Evolutionary conservation across 192 early-diverging fungal species (phyloP).

Genomic region (Backusella parvicylindrica): DNA sequence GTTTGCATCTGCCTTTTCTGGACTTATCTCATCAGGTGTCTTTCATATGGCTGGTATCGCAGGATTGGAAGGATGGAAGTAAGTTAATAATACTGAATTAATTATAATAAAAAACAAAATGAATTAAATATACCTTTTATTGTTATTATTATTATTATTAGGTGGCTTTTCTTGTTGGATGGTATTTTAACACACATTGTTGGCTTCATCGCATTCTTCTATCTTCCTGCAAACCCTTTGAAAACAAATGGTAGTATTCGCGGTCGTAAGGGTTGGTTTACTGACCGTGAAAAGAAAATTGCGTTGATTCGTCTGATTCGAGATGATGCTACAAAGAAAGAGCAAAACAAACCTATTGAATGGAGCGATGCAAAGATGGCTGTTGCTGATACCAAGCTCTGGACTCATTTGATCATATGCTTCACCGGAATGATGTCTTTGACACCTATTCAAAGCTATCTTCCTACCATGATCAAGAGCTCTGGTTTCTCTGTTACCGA

Average conservation of each 20-base stretch:
- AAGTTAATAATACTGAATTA: no score
- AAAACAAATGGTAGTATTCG: constrained; percentile 17
- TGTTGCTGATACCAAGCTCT: constrained; percentile 15
- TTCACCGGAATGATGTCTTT: constrained; percentile 10
- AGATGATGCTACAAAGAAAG: constrained; percentile 55
- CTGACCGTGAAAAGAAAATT: constrained; percentile 52
- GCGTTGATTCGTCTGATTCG: constrained; percentile 57
- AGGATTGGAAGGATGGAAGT: constrained; percentile 59
- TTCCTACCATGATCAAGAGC: constrained; percentile 24
- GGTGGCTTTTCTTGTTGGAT: constrained; percentile 68
- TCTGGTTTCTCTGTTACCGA: constrained; percentile 21
- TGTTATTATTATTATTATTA: no score
- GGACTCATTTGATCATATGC: constrained; percentile 20
- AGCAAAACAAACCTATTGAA: constrained; percentile 23
- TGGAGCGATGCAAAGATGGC: constrained; percentile 19
- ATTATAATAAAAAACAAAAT: no score
- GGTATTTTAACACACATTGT: constrained; percentile 39
- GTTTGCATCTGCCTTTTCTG: constrained; percentile 49
- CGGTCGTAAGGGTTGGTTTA: constrained; percentile 37
- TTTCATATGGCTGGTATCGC: constrained; percentile 49
- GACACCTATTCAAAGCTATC: constrained; percentile 13
- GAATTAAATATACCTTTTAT: no score
- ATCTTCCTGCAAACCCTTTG: constrained; percentile 48
- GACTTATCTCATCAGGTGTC: constrained; percentile 54
- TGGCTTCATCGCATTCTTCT: constrained; percentile 39